Base-by-base conservation (phyloP, 495 filamentous ascomycete genomes). In the Astrothelium subdiscretum region DNA sequence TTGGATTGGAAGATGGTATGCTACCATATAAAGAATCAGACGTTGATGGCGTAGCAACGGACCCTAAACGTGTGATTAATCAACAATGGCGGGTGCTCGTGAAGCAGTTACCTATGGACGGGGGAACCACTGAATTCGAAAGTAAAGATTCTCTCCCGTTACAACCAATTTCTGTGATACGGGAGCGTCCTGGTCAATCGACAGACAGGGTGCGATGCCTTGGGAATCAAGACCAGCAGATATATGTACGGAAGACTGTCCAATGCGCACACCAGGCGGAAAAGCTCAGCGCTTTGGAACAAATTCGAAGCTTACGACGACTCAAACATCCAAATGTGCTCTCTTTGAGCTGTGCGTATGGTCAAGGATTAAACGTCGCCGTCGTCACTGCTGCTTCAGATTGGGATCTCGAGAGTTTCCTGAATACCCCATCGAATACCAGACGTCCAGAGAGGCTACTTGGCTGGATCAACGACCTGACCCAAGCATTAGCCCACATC, bases 381-480 rank as follows among this genome's bases (percentile, higher is more conserved):
- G 62, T 67, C 42, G 43, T 70, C n/a, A 68, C 68, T 12, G 32
- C 54, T 10, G 29, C 24, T 18, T 61, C 67, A 22, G 66, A 72
- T 26, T 70, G 66, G 29, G 66, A 40, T 29, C 57, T 72, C 18
- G 69, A 68, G 29, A 66, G 67, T 54, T 70, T 62, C 42, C 64
- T 72, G 40, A 27, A 31, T 57, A 65, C 8, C 58, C 64, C 22
- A 27, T 59, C 57, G 31, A 32, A 67, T 12, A 22, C 64, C n/a
- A 66, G 61, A 54, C 68, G 62, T 27, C 58, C 67, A 15, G 61
- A 65, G 32, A 58, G 64, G 2, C 69, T 70, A 4, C 48, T 72
- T 24, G 68, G 65, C 52, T 72, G 69, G 69, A 68, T 70, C 51
- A 42, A 64, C 27, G 68, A 72, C 43, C 69, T 72, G 12, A 62